A percentile compares a stretch with the other conserved stretches of the same genome.
Evolutionary conservation across 192 early-diverging fungal genomes (phyloP).

Genomic region (Coemansia sp.): DNA sequence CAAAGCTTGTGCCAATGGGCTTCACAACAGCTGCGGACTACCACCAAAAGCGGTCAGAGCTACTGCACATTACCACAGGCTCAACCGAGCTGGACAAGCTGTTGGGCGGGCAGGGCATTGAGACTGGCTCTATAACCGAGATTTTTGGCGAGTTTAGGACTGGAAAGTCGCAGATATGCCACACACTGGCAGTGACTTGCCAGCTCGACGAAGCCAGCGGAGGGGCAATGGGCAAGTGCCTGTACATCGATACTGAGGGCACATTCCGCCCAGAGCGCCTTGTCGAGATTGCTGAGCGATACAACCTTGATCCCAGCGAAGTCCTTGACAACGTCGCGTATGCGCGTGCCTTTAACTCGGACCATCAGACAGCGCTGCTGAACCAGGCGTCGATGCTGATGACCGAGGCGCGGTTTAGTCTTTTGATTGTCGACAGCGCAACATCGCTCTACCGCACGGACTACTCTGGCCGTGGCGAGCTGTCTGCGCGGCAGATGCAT

Average conservation of each 20-base stretch:
- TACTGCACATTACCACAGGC: conserved; percentile 85
- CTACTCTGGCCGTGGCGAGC: conserved; percentile 91
- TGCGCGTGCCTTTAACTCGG: conserved; percentile 93
- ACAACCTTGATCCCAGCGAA: conserved; percentile 77
- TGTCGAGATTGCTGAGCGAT: conserved; percentile 81
- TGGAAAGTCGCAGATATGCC: conserved; percentile 96
- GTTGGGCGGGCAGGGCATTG: conserved; percentile 88
- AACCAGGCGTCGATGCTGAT: conserved; percentile 88
- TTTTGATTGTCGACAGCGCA: conserved; percentile 90
- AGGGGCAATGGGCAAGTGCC: conserved; percentile 90
- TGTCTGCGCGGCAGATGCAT: conserved; percentile 93
- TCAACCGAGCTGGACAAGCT: conserved; percentile 89
- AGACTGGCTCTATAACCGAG: conserved; percentile 96
- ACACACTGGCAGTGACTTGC: conserved; percentile 93
- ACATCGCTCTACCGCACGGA: conserved; percentile 96
- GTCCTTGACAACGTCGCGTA: conserved; percentile 92
- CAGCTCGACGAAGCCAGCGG: conserved; percentile 89
- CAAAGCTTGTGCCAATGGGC: conserved; percentile 90
- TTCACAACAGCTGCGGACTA: conserved; percentile 94
- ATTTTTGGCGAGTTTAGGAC: conserved; percentile 98
- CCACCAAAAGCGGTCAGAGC: conserved; percentile 76
- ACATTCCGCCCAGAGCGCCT: conserved; percentile 93
- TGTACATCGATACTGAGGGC: conserved; percentile 97
- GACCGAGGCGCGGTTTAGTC: conserved; percentile 78
- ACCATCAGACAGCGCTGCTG: conserved; percentile 88